These are phyloP conservation scores for Gaertneriomyces sp. DNA, from an alignment of 192 early-diverging fungal species.

Conservation along the genomic window DNA sequence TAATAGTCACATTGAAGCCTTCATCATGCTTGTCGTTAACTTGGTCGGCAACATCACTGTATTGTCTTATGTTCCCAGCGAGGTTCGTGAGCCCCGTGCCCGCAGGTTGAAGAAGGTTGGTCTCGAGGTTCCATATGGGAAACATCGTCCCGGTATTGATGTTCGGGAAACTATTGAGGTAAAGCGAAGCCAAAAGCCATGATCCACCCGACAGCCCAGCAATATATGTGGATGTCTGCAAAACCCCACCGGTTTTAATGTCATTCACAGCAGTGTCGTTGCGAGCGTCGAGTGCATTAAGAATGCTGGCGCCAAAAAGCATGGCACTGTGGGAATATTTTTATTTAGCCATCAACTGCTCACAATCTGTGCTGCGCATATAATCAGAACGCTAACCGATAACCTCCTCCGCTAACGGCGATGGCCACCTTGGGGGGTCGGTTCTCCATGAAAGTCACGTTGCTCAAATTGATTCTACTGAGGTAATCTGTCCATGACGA, in stretches of 20 bases:
- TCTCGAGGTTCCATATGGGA: constrained; percentile 7
- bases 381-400: background rate
- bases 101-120: constrained; percentile 10
- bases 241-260: constrained; percentile 16
- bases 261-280: background rate
- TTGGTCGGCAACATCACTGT: constrained; percentile 8
- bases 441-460: too few species aligned
- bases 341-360: background rate
- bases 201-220: constrained; percentile 30
- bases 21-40: constrained; percentile 17
- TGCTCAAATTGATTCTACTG: too few species aligned
- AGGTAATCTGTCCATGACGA: too few species aligned
- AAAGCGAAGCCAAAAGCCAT: constrained; percentile 25
- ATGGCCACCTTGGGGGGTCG: constrained; percentile 17
- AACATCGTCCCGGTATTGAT: background rate
- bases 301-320: constrained; percentile 19
- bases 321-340: constrained; percentile 18
- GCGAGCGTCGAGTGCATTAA: constrained; percentile 15
- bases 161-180: constrained; percentile 16
- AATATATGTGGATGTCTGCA: constrained; percentile 27
- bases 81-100: background rate
- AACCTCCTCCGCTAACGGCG: constrained; percentile 29
- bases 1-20: constrained; percentile 17
- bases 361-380: background rate
- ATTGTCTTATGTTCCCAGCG: background rate